Base-by-base conservation (phyloP, 2,329 filamentous ascomycete species). In the Fusarium sororula region DNA sequence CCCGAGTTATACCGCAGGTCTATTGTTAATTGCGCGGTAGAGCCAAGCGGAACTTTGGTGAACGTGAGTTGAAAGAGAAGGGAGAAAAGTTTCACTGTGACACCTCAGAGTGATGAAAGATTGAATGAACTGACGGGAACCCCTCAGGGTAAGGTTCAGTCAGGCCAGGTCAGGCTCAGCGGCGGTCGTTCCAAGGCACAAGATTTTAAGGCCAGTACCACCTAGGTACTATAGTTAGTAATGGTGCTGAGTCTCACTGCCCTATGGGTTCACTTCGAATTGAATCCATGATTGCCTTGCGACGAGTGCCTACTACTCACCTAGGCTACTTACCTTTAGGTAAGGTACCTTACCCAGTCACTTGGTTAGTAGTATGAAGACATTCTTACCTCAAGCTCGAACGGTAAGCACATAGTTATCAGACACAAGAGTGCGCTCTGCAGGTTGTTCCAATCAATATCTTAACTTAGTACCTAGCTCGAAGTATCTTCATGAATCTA, bases 251-350 rank as follows among this genome's bases (percentile, higher is more conserved):
- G 50, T 39, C 59, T 66, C 22, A 50, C 51, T 66, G 56, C 39
- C 48, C 63, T 32, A 47, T 74, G 71, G 67, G 59, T 74, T 68
- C 71, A 72, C 71, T 74, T 72, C 72, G 68, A 68, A 48, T 60
- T 41, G 47, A 41, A 39, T 47, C 42, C 22, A 30, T 26, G 28
- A 50, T 48, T 30, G 28, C 47, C 28, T 50, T n/a, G 14, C 17
- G 28, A 50, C 22, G 20, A 50, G 28, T 50, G 28, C 47, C 26
- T 30, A 32, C 47, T 17, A 13, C 24, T 24, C 12, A 44, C 17
- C 17, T 45, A 37, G 18, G 35, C 17, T 37, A 9, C 15, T 18
- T 32, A 35, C 32, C 32, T 35, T 35, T 35, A 35, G 32, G 14
- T 35, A 35, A 35, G 32, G 32, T 35, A 35, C 32, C 32, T 5